phyloP scores from a whole-genome alignment of 768 basidiomycete species.

The Pisolithus orientalis region DNA sequence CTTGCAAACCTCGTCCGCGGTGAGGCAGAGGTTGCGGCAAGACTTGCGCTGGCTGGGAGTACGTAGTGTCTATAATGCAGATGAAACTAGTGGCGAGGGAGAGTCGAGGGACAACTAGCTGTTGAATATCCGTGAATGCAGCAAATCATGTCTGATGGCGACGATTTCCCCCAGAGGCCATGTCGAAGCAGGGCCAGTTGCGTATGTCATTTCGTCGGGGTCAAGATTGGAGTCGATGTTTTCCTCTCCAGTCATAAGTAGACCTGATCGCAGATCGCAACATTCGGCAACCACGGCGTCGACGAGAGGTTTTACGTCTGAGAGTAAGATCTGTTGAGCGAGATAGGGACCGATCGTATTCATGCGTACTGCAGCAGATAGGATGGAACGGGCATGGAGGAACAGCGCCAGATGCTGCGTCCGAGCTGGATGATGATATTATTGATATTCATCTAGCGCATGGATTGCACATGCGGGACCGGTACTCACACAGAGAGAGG shows the following conservation, averaged over 20 bases:
- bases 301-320: conserved; percentile 63
- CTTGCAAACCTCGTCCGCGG: conserved; percentile 88
- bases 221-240: conserved; percentile 1
- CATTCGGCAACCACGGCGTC: conserved; percentile 44
- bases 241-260: conserved; percentile 16
- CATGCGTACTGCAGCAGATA: conserved; percentile 89
- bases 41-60: conserved; percentile 67
- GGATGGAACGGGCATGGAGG: conserved; percentile 81
- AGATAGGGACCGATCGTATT: conserved; percentile 92
- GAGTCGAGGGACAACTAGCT: conserved; percentile 34
- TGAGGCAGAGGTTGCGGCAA: conserved; percentile 87
- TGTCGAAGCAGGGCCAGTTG: conserved; percentile 72
- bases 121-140: conserved; percentile 97
- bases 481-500: conserved; percentile 54
- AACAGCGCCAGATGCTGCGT: conserved; percentile 87
- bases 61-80: conserved; percentile 30
- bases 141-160: conserved; percentile 83
- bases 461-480: neutral
- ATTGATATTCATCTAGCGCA: neutral
- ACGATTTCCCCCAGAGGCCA: conserved; percentile 97
- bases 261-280: conserved; percentile 42
- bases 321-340: conserved; percentile 81
- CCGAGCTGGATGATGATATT: conserved; percentile 47
- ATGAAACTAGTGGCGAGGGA: neutral
- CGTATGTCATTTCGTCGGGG: conserved; percentile 14